Evolutionary conservation across 2,329 filamentous ascomycete genomes (phyloP), one percentile per base, ranked within the genome.

Genomic region (Trichoderma pleuroti): DNA sequence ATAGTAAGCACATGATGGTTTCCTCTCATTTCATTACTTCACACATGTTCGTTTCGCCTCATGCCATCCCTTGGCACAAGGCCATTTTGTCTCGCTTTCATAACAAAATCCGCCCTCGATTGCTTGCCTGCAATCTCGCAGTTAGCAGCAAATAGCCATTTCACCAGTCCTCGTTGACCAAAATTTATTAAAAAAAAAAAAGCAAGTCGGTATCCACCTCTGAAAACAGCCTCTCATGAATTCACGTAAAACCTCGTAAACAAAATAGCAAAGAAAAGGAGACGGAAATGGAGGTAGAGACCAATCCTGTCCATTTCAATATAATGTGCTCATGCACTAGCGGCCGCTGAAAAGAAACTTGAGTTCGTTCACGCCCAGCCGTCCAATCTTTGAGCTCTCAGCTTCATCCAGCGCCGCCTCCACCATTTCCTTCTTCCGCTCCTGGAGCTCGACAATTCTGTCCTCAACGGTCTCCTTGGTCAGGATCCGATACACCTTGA

Each of bases 401-500:
- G 87, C 87, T 80, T 97, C 93, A 75, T 96, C 92, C 26, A 98
- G 85, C 1, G 94, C 94, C 11, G 89, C 86, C 72, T 93, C 90
- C 46, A 97, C 93, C 46, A 97, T 83, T 56, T 87, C 85, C 26
- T 91, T 88, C 83, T 97, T 98, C 79, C 88, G 85, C 65, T 94
- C 88, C 78, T 97, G 94, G 18, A 97, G 82, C 28, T 85, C 85
- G 36, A 95, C 83, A 73, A 98, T 97, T 9, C 94, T 89, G 77
- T 97, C 94, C 79, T 98, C 94, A 1, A 98, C 92, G 0, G 94
- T 97, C 7, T 88, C 86, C 75, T 89, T 80, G 9, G 95, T 88
- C 4, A 97, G 82, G 28, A 97, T 87, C 5, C 93, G 90, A 78
- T 97, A 93, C 1, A 98, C 91, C 69, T 89, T 86, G 5, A 97